Base-by-base conservation (phyloP, 2,329 filamentous ascomycete genomes). In the Magnaporthales sp. region DNA sequence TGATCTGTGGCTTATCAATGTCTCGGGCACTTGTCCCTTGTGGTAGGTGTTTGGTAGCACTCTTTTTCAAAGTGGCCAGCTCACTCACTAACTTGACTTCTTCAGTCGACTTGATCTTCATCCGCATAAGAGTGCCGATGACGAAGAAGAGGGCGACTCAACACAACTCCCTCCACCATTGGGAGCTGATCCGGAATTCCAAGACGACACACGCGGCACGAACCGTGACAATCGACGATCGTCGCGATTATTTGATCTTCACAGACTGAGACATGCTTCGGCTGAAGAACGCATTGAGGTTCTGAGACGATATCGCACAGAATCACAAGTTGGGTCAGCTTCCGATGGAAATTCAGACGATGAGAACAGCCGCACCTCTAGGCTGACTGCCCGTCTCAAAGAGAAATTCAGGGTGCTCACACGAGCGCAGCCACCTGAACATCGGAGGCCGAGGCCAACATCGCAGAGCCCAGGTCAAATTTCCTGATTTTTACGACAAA, bases 1-100 rank as follows among this genome's bases (percentile, higher is more conserved):
- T 67, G 88, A 91, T 71, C 88, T 88, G 4, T 91, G 88, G 88
- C 78, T 91, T 60, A 78, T 90, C 68, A 89, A 90, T 67, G 84
- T 91, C 11, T 89, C 87, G 11, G 88, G 88, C 68, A 90, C 88
- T 31, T 90, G 88, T 74, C 88, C 88, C 22, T 74, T 90, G 67
- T 90, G 88, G 88, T 90, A 79, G 80, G 85, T 79, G 63, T 38
- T 56, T 19, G 30, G 22, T 30, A 3, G 27, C n/a, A 46, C 26
- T 62, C 27, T 27, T 30, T 27, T 24, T 24, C 9, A 30, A 31
- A 13, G 10, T 4, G 27, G 9, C n/a, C 60, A n/a, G n/a, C 13
- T 54, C 61, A 31, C 54, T 22, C 38, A 60, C 69, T 72, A 63
- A 70, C 68, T 10, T 24, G 66, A 9, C 26, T 38, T 62, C 38